A percentile compares a stretch with the other conserved stretches of the same genome.
Conservation (phyloP, 371 early-diverging fungal species). For the Parasitella parasitica region DNA sequence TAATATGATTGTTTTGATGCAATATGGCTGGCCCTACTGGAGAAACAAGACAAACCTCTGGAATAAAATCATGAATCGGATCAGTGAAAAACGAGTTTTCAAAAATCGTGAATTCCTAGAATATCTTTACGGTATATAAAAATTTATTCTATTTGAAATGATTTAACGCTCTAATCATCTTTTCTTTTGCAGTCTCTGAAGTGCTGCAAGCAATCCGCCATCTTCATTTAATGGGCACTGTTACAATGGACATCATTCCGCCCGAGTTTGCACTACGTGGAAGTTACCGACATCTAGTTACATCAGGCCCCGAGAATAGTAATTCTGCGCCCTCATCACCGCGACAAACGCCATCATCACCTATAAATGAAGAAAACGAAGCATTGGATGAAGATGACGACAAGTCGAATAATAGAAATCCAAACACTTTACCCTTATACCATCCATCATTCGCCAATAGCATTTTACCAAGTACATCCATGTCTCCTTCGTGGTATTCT, state of each 20-base stretch:
- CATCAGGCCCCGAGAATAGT: constrained; percentile 3
- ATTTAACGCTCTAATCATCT: neutral
- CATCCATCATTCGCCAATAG: constrained; percentile 46
- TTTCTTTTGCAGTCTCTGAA: constrained; percentile 32
- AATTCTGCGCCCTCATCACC: constrained; percentile 15
- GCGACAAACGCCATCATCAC: neutral
- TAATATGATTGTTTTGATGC: constrained; percentile 52
- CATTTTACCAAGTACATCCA: constrained; percentile 41
- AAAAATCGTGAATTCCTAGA: constrained; percentile 48
- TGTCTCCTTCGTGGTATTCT: constrained; percentile 55
- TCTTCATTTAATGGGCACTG: constrained; percentile 39
- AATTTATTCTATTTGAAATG: neutral
- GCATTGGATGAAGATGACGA: constrained; percentile 11
- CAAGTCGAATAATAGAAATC: neutral
- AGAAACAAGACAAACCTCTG: constrained; percentile 41
- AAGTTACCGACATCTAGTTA: constrained; percentile 35
- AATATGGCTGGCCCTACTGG: constrained; percentile 57
- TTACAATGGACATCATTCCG: constrained; percentile 48
- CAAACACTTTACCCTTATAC: constrained; percentile 28
- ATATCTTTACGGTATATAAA: constrained; percentile 41
- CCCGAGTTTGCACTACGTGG: constrained; percentile 46
- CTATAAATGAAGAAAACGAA: constrained; percentile 4
- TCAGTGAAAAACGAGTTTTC: constrained; percentile 40
- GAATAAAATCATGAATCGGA: constrained; percentile 39
- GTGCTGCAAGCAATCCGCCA: constrained; percentile 40